These are phyloP conservation scores for Parmelia sp. DNA, from an alignment of 495 filamentous ascomycete species.

Conservation along the genomic window DNA sequence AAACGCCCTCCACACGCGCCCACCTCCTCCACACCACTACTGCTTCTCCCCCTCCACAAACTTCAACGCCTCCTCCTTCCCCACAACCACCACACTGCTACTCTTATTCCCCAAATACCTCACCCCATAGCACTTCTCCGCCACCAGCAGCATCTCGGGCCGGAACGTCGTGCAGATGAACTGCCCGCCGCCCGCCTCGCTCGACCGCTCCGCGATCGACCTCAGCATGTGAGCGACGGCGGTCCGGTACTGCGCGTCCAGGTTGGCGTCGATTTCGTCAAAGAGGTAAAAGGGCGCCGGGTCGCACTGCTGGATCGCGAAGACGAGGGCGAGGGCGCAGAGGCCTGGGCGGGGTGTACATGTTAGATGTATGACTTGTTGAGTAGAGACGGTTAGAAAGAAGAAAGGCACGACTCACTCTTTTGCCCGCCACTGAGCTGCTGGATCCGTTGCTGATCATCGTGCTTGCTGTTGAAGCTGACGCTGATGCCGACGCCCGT, in stretches of 20 bases:
- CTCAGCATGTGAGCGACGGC: slow-evolving; percentile 84
- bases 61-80: slow-evolving; percentile 75
- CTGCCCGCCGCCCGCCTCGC: slow-evolving; percentile 44
- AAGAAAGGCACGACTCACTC: slow-evolving; percentile 50
- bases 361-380: too few relatives aligned
- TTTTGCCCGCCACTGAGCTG: slow-evolving; percentile 97
- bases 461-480: slow-evolving; percentile 95
- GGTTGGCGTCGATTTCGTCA: slow-evolving; percentile 97
- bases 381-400: too few relatives aligned
- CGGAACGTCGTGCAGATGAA: slow-evolving; percentile 96
- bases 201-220: slow-evolving; percentile 52
- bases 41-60: slow-evolving; percentile 79
- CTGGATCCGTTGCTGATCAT: slow-evolving; percentile 96
- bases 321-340: slow-evolving; percentile 91
- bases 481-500: slow-evolving; percentile 97
- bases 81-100: slow-evolving; percentile 82
- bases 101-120: slow-evolving; percentile 82
- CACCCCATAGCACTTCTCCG: slow-evolving; percentile 97
- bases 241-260: slow-evolving; percentile 95
- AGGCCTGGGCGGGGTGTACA: slow-evolving; percentile 53
- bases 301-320: slow-evolving; percentile 97
- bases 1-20: not conserved
- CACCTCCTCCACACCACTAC: slow-evolving; percentile 7
- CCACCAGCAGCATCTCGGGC: slow-evolving; percentile 90
- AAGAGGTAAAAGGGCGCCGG: slow-evolving; percentile 98